Evolutionary conservation across 192 early-diverging fungal species (phyloP).

Genomic region (Glomus cerebriforme): DNA sequence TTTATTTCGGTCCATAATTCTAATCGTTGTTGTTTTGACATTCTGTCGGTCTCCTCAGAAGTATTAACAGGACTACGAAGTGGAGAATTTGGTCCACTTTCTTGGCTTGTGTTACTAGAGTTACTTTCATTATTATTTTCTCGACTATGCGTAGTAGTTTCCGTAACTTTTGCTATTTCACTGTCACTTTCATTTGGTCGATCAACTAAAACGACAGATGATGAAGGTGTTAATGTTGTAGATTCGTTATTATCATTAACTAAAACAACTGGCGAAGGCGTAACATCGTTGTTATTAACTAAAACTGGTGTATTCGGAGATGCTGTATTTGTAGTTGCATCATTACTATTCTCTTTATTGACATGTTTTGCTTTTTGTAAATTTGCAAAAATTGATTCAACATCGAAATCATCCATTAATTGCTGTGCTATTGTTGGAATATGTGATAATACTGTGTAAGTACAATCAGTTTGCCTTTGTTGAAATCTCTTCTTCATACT

Average conservation of each 20-base stretch:
- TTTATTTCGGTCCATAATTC: conserved; percentile 92
- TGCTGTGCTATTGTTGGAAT: conserved; percentile 81
- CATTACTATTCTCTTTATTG: neutral
- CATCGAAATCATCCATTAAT: conserved; percentile 74
- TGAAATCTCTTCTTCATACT: conserved; percentile 89
- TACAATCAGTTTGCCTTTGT: conserved; percentile 92
- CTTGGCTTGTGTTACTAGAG: neutral
- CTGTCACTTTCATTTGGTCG: neutral
- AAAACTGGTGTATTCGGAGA: neutral
- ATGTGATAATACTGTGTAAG: conserved; percentile 80
- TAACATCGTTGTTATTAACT: neutral
- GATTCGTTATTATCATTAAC: conserved; percentile 28
- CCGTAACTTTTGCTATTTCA: neutral
- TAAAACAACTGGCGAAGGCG: neutral
- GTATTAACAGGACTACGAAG: neutral
- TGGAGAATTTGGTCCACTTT: neutral
- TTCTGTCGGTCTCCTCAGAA: conserved; percentile 37
- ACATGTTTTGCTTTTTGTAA: conserved; percentile 56
- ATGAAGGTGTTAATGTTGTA: neutral
- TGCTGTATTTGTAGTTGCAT: conserved; percentile 2
- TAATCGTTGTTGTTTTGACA: conserved; percentile 48
- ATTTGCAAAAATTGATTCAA: conserved; percentile 69
- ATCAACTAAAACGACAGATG: conserved; percentile 6
- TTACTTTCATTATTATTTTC: conserved; percentile 10
- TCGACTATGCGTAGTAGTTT: neutral